These are phyloP conservation scores for Hyphodiscus sp. DNA, from an alignment of 2,329 filamentous ascomycete species.

Conservation along the genomic window DNA sequence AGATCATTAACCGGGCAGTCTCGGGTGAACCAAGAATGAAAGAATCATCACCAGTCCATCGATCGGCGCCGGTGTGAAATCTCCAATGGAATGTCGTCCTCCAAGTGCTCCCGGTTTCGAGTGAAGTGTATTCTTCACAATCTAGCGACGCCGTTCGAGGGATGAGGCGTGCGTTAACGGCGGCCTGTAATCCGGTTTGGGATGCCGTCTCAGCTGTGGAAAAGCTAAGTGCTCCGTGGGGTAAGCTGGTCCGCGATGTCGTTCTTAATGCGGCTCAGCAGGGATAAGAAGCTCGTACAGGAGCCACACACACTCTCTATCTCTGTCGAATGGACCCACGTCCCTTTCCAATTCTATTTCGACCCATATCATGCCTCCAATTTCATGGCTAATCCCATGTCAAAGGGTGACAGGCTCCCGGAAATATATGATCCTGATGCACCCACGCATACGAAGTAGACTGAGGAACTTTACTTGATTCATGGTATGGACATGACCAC, in stretches of 20 bases:
- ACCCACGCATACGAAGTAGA: conserved; percentile 16
- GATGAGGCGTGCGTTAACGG: neutral
- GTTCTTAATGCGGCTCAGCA: conserved; percentile 21
- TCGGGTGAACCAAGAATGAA: neutral
- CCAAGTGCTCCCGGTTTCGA: conserved; percentile 2
- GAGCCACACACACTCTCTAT: neutral
- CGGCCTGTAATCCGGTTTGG: conserved; percentile 3
- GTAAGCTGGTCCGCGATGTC: conserved; percentile 3
- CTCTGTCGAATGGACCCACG: conserved; percentile 12
- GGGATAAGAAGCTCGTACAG: conserved; percentile 1
- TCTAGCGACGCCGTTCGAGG: conserved; percentile 3
- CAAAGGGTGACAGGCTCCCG: conserved; percentile 22
- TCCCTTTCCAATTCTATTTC: conserved; percentile 18
- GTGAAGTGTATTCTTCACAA: neutral
- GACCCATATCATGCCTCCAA: conserved; percentile 11
- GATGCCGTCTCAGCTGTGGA: conserved; percentile 2
- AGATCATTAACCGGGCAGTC: conserved; percentile 4
- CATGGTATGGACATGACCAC: conserved; percentile 9
- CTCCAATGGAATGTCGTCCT: neutral
- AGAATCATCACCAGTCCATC: neutral
- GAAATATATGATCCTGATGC: conserved; percentile 29
- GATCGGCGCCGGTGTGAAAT: neutral
- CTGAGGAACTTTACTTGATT: conserved; percentile 16
- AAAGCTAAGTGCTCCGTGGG: conserved; percentile 8
- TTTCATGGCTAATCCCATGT: conserved; percentile 24